These are phyloP conservation scores for Penicillium lividum DNA, from an alignment of 495 filamentous ascomycete genomes.

Conservation along the genomic window DNA sequence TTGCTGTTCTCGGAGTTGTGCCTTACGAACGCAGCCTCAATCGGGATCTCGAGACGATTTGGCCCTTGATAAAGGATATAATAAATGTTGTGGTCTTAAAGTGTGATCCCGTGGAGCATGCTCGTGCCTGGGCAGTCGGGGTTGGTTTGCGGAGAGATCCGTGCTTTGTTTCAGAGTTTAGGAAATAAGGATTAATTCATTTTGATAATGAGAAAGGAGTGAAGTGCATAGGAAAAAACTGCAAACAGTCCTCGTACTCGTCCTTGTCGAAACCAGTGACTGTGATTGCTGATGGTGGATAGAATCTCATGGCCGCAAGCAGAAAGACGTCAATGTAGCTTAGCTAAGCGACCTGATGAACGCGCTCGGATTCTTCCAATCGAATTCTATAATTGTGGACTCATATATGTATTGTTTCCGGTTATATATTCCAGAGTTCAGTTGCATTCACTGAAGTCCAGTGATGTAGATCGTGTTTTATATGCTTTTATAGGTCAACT, in stretches of 20 bases:
- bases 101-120: slow-evolving; percentile 16
- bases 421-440: neutral
- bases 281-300: slow-evolving; percentile 26
- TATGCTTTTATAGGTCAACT: neutral
- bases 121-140: slow-evolving; percentile 20
- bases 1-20: neutral
- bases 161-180: slow-evolving; percentile 42
- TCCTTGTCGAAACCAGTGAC: slow-evolving; percentile 10
- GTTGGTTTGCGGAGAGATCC: slow-evolving; percentile 36
- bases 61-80: slow-evolving; percentile 3
- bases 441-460: neutral
- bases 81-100: slow-evolving; percentile 16
- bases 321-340: slow-evolving; percentile 28
- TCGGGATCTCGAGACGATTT: neutral
- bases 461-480: neutral
- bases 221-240: slow-evolving; percentile 6
- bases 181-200: slow-evolving; percentile 14
- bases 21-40: slow-evolving; percentile 1
- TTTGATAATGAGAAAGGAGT: slow-evolving; percentile 12
- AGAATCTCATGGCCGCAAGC: slow-evolving; percentile 39
- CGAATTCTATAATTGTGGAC: neutral
- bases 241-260: slow-evolving; percentile 1
- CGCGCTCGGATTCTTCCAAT: neutral
- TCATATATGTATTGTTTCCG: neutral
- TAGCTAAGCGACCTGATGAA: slow-evolving; percentile 22